Evolutionary conservation across 805 yeast genomes (phyloP).

Genomic region (Komagataella kurtzmanii): DNA sequence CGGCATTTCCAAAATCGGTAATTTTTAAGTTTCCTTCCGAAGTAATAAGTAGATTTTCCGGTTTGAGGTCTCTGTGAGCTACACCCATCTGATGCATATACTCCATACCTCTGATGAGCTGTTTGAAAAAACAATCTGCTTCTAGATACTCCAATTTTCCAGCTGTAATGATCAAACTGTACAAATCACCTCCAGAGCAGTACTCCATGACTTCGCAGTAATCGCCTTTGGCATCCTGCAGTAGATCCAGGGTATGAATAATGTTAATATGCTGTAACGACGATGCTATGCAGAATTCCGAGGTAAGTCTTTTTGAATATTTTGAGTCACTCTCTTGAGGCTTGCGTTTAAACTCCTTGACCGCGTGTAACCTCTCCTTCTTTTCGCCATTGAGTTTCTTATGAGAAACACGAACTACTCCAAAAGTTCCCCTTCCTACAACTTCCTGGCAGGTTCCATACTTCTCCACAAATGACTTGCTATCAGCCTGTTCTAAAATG

Average conservation of each 20-base stretch:
- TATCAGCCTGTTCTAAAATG: constrained; percentile 12
- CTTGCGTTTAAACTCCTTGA: constrained; percentile 66
- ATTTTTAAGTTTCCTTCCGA: constrained; percentile 64
- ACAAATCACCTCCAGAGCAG: constrained; percentile 73
- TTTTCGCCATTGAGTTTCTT: constrained; percentile 28
- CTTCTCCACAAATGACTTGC: constrained; percentile 63
- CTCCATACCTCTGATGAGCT: constrained; percentile 66
- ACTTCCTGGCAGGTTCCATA: constrained; percentile 94
- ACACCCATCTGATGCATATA: constrained; percentile 89
- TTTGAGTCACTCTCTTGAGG: constrained; percentile 50
- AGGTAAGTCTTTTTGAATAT: constrained; percentile 61
- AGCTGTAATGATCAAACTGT: constrained; percentile 57
- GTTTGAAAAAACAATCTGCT: constrained; percentile 86
- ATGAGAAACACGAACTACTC: constrained; percentile 84
- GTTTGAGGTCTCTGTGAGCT: constrained; percentile 81
- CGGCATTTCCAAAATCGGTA: constrained; percentile 82
- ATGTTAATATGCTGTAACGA: constrained; percentile 69
- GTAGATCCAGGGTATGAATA: constrained; percentile 60
- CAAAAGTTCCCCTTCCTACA: constrained; percentile 88
- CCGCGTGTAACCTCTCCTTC: constrained; percentile 57
- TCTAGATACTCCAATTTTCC: constrained; percentile 74
- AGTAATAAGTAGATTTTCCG: constrained; percentile 71
- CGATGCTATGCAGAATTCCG: constrained; percentile 74
- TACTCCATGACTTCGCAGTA: constrained; percentile 81
- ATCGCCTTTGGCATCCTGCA: constrained; percentile 72